Evolutionary conservation across 352 stramenopile genomes (phyloP).

Genomic region (Discostella stelligera): DNA sequence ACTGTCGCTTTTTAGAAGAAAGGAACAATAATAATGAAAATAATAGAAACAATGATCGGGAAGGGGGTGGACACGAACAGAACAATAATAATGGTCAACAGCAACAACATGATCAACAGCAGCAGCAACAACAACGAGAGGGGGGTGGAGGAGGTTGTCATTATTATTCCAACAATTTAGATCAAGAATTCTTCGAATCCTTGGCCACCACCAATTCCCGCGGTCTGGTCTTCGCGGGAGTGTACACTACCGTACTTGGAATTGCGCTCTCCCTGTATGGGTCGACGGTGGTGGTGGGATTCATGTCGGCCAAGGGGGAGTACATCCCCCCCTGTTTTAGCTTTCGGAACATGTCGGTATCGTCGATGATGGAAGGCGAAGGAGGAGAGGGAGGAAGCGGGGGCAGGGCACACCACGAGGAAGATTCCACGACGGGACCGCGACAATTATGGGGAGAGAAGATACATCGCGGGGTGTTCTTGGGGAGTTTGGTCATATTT

Average conservation of each 20-base stretch:
- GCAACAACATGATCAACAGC: slow-evolving; percentile 25
- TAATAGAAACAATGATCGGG: slow-evolving; percentile 40
- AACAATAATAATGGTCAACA: slow-evolving; percentile 32
- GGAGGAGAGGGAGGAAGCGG: slow-evolving; percentile 8
- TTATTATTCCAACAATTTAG: slow-evolving; percentile 49
- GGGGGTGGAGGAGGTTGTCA: too few species aligned
- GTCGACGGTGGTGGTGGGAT: slow-evolving; percentile 75
- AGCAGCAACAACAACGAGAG: slow-evolving; percentile 39
- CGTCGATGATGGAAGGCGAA: slow-evolving; percentile 7
- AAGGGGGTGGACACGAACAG: slow-evolving; percentile 27
- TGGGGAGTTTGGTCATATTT: slow-evolving; percentile 75
- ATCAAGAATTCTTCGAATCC: slow-evolving; percentile 69
- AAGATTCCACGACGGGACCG: slow-evolving; percentile 48
- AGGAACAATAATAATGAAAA: slow-evolving; percentile 40
- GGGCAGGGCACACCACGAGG: background rate
- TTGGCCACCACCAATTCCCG: slow-evolving; percentile 58
- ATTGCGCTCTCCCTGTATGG: slow-evolving; percentile 70
- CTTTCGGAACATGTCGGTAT: slow-evolving; percentile 54
- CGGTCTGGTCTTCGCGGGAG: slow-evolving; percentile 64
- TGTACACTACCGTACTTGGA: slow-evolving; percentile 68
- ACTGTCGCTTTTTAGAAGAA: slow-evolving; percentile 5
- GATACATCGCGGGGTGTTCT: slow-evolving; percentile 72
- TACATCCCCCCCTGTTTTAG: slow-evolving; percentile 81
- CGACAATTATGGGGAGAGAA: slow-evolving; percentile 60
- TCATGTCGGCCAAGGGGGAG: slow-evolving; percentile 72